Percentiles rank a stretch among this genome's conserved stretches.
Conservation (phyloP, 2,329 filamentous ascomycete genomes). For the Rosellinia necatrix region DNA sequence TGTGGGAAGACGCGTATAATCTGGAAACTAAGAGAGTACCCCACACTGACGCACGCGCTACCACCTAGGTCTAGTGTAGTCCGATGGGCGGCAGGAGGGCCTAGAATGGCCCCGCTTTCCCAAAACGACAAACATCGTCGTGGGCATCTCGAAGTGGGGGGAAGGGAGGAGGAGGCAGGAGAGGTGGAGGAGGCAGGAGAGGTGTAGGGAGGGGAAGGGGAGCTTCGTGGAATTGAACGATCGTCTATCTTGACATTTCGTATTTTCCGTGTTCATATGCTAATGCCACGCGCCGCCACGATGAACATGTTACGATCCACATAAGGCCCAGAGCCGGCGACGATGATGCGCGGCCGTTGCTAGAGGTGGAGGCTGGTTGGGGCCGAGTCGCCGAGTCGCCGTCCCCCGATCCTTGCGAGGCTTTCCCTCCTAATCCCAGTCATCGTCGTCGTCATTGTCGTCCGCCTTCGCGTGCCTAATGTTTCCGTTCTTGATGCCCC, state of each 20-base stretch:
- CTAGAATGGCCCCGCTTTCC: too few species aligned
- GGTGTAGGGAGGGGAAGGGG: too few species aligned
- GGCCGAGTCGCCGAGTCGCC: constrained; percentile 14
- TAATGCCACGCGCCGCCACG: constrained; percentile 8
- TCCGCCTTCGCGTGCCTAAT: constrained; percentile 48
- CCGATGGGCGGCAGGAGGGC: too few species aligned
- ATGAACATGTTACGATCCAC: constrained; percentile 8
- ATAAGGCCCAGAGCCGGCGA: not conserved
- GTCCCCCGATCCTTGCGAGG: too few species aligned
- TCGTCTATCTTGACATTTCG: not conserved
- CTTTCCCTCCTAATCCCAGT: constrained; percentile 65
- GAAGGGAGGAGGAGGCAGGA: too few species aligned
- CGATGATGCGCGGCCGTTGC: not conserved
- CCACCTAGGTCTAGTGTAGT: not conserved
- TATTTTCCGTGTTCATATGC: not conserved
- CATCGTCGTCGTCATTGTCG: constrained; percentile 55
- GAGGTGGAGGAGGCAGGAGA: too few species aligned
- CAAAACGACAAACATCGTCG: too few species aligned
- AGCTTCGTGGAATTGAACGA: not conserved
- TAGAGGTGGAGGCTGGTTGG: not conserved
- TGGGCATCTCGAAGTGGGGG: too few species aligned
- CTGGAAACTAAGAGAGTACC: constrained; percentile 10
- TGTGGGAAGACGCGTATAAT: constrained; percentile 10
- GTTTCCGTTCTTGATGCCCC: constrained; percentile 58
- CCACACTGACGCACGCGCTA: constrained; percentile 23